phyloP scores from a whole-genome alignment of 148 eudicot genomes.

The Fagopyrum tataricum region DNA sequence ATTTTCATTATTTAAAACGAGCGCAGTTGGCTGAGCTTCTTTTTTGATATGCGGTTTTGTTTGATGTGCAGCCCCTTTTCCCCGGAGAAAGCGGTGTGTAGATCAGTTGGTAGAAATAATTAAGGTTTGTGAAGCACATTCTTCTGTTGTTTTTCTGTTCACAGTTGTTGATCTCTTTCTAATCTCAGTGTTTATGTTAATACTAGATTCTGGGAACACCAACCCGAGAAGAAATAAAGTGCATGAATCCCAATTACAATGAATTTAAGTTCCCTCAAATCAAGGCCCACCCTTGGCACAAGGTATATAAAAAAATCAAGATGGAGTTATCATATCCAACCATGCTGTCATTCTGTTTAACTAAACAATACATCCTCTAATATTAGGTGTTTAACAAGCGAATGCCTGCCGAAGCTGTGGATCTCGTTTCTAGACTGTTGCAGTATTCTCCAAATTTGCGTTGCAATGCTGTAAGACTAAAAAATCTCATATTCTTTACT shows the following conservation, averaged over 20 bases:
- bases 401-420: constrained; percentile 17
- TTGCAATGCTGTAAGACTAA: constrained; percentile 13
- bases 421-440: constrained; percentile 18
- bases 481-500: not conserved
- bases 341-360: not conserved
- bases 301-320: not conserved
- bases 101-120: constrained; percentile 96
- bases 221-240: constrained; percentile 21
- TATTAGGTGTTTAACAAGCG: constrained; percentile 15
- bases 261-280: constrained; percentile 22
- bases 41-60: not conserved
- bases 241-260: constrained; percentile 21
- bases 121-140: constrained; percentile 40
- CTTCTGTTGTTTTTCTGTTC: not conserved
- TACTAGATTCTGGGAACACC: constrained; percentile 20
- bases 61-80: constrained; percentile 71
- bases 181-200: not conserved
- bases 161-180: not conserved
- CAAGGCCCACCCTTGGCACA: constrained; percentile 26
- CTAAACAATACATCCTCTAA: not conserved
- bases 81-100: constrained; percentile 98
- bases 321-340: not conserved
- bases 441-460: constrained; percentile 16
- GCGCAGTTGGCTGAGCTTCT: not conserved
- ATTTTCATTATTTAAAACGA: not conserved